Conservation (phyloP, 2,329 filamentous ascomycete species). For the Plenodomus lindquistii region DNA sequence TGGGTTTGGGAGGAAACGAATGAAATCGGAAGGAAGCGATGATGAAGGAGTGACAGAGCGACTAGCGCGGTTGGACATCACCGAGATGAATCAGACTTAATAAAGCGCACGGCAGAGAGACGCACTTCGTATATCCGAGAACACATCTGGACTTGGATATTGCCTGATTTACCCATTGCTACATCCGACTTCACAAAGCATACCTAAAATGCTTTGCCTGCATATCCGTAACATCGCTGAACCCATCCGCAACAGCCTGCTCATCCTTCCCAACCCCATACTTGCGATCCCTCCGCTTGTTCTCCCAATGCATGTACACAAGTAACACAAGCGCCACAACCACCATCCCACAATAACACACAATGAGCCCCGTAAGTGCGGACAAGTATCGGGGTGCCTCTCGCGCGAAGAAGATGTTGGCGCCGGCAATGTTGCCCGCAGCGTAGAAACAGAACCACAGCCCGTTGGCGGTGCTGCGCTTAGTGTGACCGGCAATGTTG, state of each 20-base stretch:
- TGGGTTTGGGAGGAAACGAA: slow-evolving; percentile 29
- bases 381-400: slow-evolving; percentile 52
- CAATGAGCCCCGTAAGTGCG: slow-evolving; percentile 49
- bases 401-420: slow-evolving; percentile 52
- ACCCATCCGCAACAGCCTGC: slow-evolving; percentile 38
- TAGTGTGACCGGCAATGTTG: slow-evolving; percentile 55
- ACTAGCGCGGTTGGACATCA: too few relatives aligned
- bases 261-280: slow-evolving; percentile 36
- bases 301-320: slow-evolving; percentile 40
- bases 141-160: too few relatives aligned
- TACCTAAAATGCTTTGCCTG: slow-evolving; percentile 42
- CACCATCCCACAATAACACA: slow-evolving; percentile 51
- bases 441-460: slow-evolving; percentile 56
- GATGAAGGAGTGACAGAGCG: too few relatives aligned
- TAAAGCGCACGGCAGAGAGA: too few relatives aligned
- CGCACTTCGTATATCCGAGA: too few relatives aligned
- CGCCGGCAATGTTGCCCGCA: slow-evolving; percentile 54
- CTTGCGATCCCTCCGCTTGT: slow-evolving; percentile 31
- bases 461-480: slow-evolving; percentile 55
- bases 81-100: too few relatives aligned
- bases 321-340: slow-evolving; percentile 33
- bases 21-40: too few relatives aligned
- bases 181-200: slow-evolving; percentile 27
- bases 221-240: slow-evolving; percentile 41
- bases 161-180: too few relatives aligned